phyloP scores from a whole-genome alignment of 2,329 filamentous ascomycete genomes.

The Sphaceloma murrayae region DNA sequence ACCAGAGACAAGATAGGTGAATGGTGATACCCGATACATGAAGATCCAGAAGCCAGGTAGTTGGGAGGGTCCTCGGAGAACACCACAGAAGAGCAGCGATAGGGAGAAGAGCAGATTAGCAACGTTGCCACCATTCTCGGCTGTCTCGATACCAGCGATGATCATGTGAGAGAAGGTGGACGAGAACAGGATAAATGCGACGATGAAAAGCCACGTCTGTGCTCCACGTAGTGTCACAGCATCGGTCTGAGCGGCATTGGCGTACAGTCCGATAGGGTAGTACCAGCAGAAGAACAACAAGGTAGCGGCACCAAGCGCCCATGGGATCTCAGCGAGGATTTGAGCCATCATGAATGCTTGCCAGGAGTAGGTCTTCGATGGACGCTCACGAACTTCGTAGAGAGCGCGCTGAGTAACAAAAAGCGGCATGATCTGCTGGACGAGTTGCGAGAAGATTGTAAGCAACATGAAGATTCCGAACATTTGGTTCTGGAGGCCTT shows the following conservation, averaged over 20 bases:
- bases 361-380: conserved; percentile 78
- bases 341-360: conserved; percentile 75
- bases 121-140: conserved; percentile 66
- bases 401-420: conserved; percentile 73
- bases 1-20: conserved; percentile 69
- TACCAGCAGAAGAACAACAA: conserved; percentile 76
- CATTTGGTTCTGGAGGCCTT: conserved; percentile 77
- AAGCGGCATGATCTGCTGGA: conserved; percentile 72
- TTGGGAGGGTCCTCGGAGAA: conserved; percentile 53
- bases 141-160: conserved; percentile 64
- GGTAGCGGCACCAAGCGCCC: conserved; percentile 67
- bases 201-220: conserved; percentile 69
- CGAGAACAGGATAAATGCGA: conserved; percentile 68
- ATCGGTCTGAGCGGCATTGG: conserved; percentile 54
- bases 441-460: conserved; percentile 70
- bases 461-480: conserved; percentile 76
- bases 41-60: conserved; percentile 72
- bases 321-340: conserved; percentile 76
- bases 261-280: conserved; percentile 70
- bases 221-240: conserved; percentile 59
- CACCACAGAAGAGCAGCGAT: conserved; percentile 60
- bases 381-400: conserved; percentile 77
- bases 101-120: conserved; percentile 67
- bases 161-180: conserved; percentile 72
- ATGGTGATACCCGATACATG: conserved; percentile 73